phyloP scores from a whole-genome alignment of 345 rosid species.

The Euphorbia lathyris region DNA sequence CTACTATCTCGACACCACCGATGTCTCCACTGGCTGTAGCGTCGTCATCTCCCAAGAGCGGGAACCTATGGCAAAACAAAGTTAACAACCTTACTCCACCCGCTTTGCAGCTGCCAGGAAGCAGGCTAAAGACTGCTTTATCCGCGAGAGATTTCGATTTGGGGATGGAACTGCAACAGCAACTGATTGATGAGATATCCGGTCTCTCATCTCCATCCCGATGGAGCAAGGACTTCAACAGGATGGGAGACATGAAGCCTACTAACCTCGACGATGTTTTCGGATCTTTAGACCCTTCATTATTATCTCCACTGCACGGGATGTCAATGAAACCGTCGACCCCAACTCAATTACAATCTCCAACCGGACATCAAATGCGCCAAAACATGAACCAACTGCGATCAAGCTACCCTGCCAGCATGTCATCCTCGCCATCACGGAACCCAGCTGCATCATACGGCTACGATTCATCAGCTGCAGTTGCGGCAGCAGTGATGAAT shows the following conservation, averaged over 20 bases:
- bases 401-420: conserved; percentile 49
- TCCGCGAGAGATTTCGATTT: conserved; percentile 73
- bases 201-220: conserved; percentile 56
- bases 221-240: conserved; percentile 44
- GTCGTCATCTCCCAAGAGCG: conserved; percentile 68
- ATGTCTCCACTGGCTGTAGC: conserved; percentile 64
- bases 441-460: conserved; percentile 49
- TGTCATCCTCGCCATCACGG: conserved; percentile 57
- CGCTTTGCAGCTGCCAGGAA: conserved; percentile 72
- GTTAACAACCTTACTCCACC: conserved; percentile 65
- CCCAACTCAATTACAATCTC: conserved; percentile 57
- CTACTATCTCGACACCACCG: conserved; percentile 65
- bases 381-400: conserved; percentile 70
- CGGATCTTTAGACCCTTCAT: conserved; percentile 56
- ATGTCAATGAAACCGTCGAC: conserved; percentile 39
- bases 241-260: conserved; percentile 49
- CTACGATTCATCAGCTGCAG: conserved; percentile 79
- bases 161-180: conserved; percentile 63
- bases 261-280: conserved; percentile 60
- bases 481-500: conserved; percentile 86
- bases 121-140: conserved; percentile 73
- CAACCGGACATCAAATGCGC: conserved; percentile 58
- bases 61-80: conserved; percentile 80
- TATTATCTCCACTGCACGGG: conserved; percentile 55
- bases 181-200: conserved; percentile 59